A percentile compares a stretch with the other conserved stretches of the same genome.
These are phyloP conservation scores for Quercus tomentella DNA, from an alignment of 331 rosid species.

Conservation along the genomic window DNA sequence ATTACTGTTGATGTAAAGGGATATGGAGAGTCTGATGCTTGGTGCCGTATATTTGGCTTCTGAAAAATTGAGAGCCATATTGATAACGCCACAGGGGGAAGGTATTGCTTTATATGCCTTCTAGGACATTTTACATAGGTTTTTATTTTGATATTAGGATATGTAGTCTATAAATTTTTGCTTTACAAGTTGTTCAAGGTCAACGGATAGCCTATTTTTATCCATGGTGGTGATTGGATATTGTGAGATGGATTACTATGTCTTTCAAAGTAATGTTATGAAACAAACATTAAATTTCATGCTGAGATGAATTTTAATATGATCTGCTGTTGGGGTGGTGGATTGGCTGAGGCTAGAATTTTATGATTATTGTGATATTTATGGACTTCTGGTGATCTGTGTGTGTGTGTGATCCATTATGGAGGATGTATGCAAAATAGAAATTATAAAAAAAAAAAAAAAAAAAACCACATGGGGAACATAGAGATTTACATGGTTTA, in stretches of 20 bases:
- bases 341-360: slow-evolving; percentile 91
- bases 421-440: too few relatives aligned
- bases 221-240: slow-evolving; percentile 95
- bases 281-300: slow-evolving; percentile 77
- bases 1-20: slow-evolving; percentile 70
- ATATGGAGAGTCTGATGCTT: slow-evolving; percentile 79
- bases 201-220: slow-evolving; percentile 77
- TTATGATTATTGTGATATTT: slow-evolving; percentile 78
- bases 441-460: too few relatives aligned
- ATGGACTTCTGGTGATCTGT: slow-evolving; percentile 75
- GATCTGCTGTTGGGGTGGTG: slow-evolving; percentile 97
- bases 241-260: slow-evolving; percentile 90
- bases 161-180: slow-evolving; percentile 13
- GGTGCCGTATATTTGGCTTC: slow-evolving; percentile 78
- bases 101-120: slow-evolving; percentile 37
- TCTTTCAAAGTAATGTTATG: slow-evolving; percentile 75
- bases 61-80: slow-evolving; percentile 83
- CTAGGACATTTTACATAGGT: slow-evolving; percentile 9
- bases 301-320: slow-evolving; percentile 95
- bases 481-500: too few relatives aligned
- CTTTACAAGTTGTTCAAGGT: slow-evolving; percentile 75
- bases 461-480: too few relatives aligned
- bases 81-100: slow-evolving; percentile 77
- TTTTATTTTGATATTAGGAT: slow-evolving; percentile 9
- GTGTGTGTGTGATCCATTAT: background rate